phyloP scores from a whole-genome alignment of 2,329 filamentous ascomycete species.

The Pseudocercospora pini-densiflorae region DNA sequence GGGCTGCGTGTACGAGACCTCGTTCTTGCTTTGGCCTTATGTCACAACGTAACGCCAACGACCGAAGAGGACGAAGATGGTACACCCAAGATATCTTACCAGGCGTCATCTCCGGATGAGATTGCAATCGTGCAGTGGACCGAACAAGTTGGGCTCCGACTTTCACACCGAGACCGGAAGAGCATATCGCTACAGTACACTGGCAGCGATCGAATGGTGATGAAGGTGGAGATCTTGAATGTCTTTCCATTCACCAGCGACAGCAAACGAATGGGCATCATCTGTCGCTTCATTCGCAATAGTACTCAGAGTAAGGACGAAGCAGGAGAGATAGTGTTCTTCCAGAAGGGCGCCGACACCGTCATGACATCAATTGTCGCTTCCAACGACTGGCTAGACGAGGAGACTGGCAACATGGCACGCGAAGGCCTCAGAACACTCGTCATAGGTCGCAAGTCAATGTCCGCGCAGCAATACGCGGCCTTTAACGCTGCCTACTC shows the following conservation, averaged over 20 bases:
- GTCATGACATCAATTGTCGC: constrained; percentile 97
- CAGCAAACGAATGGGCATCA: constrained; percentile 96
- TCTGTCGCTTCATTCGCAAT: constrained; percentile 76
- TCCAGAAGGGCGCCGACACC: constrained; percentile 96
- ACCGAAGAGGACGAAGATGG: constrained; percentile 78
- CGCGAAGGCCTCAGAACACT: constrained; percentile 92
- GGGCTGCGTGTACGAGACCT: constrained; percentile 91
- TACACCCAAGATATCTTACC: constrained; percentile 78
- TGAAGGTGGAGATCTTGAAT: constrained; percentile 86
- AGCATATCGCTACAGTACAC: constrained; percentile 81
- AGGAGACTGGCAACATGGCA: constrained; percentile 99
- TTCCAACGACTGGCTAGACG: constrained; percentile 97
- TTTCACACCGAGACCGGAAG: constrained; percentile 84
- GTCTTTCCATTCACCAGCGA: constrained; percentile 98
- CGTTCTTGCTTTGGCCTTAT: constrained; percentile 87
- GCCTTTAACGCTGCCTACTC: constrained; percentile 78
- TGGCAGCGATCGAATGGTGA: constrained; percentile 72
- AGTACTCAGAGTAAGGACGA: constrained; percentile 53
- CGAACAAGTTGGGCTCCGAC: constrained; percentile 83
- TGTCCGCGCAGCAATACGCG: constrained; percentile 77
- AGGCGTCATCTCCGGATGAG: constrained; percentile 96
- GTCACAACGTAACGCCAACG: constrained; percentile 96
- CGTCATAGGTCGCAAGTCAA: constrained; percentile 88
- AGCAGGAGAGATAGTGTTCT: constrained; percentile 91
- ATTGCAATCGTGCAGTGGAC: constrained; percentile 98